Percentiles rank a stretch among this genome's conserved stretches.
phyloP scores from a whole-genome alignment of 1,284 basidiomycete species.

The Apiotrichum brassicae region DNA sequence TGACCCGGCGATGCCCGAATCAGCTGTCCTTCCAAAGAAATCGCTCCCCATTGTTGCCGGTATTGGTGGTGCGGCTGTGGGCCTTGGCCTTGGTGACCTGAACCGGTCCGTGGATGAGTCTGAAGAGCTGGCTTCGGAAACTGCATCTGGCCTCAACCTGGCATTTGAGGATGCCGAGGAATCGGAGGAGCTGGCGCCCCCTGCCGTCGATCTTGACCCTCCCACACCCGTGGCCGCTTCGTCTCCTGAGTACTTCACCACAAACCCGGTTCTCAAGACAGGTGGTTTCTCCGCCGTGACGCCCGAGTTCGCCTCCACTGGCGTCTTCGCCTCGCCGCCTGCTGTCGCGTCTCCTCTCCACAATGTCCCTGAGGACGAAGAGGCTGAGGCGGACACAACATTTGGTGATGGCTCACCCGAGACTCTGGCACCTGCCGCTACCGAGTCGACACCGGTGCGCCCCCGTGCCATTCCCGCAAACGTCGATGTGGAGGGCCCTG shows the following conservation, averaged over 20 bases:
- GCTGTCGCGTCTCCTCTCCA: not conserved
- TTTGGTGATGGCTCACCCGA: no score
- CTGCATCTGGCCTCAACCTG: not conserved
- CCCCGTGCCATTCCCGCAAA: no score
- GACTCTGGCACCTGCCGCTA: no score
- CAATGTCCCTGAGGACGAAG: not conserved
- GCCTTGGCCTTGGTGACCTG: not conserved
- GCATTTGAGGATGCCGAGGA: not conserved
- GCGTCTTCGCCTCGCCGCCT: not conserved
- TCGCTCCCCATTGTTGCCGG: not conserved
- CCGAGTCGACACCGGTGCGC: no score
- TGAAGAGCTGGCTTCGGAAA: no score
- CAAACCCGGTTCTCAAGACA: no score
- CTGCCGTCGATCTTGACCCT: not conserved
- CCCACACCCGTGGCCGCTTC: not conserved
- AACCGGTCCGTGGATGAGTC: not conserved
- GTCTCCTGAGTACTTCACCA: not conserved
- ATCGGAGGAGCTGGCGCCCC: not conserved
- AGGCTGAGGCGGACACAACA: not conserved
- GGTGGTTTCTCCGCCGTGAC: conserved; percentile 1
- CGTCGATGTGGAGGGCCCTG: not conserved
- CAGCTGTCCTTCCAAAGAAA: not conserved
- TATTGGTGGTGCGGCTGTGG: not conserved
- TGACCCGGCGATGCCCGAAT: not conserved
- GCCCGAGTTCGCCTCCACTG: not conserved